Evolutionary conservation across 78 protist species (phyloP).

Genomic region (Protostelium mycophagum): DNA sequence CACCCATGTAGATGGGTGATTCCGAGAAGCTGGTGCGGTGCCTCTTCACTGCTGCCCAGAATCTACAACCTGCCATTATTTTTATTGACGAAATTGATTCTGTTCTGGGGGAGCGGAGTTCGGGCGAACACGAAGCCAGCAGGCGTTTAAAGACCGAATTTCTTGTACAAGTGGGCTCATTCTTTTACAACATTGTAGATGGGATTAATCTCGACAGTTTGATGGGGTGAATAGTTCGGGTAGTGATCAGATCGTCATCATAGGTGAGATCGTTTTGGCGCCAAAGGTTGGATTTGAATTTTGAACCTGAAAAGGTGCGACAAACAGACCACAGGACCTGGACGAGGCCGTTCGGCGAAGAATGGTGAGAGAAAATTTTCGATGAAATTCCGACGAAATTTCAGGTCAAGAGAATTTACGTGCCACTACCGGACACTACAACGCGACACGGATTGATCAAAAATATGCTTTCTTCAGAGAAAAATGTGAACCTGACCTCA

Average conservation of each 20-base stretch:
- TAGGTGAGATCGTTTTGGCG: conserved; percentile 19
- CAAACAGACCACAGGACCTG: conserved; percentile 84
- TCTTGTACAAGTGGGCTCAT: conserved; percentile 69
- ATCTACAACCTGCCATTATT: conserved; percentile 61
- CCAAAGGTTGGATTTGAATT: background rate
- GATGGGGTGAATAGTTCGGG: conserved; percentile 59
- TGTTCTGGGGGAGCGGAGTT: conserved; percentile 22
- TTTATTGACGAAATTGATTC: conserved; percentile 91
- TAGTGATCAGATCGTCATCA: conserved; percentile 40
- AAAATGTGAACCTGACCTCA: background rate
- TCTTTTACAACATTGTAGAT: conserved; percentile 13
- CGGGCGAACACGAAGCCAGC: conserved; percentile 58
- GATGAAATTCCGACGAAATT: background rate
- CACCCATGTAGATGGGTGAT: conserved; percentile 63
- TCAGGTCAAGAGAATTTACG: conserved; percentile 69
- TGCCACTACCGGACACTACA: conserved; percentile 78
- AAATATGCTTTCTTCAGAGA: background rate
- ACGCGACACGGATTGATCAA: conserved; percentile 33
- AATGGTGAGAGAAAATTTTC: conserved; percentile 46
- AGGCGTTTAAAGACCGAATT: conserved; percentile 77
- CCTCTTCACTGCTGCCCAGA: conserved; percentile 77
- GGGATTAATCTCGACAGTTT: conserved; percentile 26
- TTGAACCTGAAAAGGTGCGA: conserved; percentile 26
- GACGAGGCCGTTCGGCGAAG: conserved; percentile 92
- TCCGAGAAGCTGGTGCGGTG: conserved; percentile 80